Evolutionary conservation across 2,329 filamentous ascomycete species (phyloP), one percentile per base, ranked within the genome.

Genomic region (Plectosphaerella plurivora): DNA sequence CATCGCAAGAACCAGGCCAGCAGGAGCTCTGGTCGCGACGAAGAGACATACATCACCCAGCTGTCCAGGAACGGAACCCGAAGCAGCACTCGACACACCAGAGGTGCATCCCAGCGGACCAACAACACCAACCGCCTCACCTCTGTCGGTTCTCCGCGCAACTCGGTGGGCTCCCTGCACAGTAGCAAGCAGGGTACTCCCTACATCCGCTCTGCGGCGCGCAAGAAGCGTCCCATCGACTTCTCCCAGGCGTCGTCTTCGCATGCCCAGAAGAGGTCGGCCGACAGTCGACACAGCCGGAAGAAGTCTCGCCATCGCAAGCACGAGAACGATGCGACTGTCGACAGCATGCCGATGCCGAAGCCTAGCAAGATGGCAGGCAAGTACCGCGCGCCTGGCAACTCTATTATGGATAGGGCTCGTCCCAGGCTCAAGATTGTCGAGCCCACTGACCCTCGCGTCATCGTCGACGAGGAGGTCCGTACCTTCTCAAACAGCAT

Each of bases 401-500:
- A 45, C n/a, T 24, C 51, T 11, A 49, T 55, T 20, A 55, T 56
- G 50, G 55, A 55, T 7, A 56, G 53, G 18, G 49, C 55, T 14
- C 53, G 53, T 25, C 56, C 64, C 3, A 60, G 61, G 59, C 51
- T 55, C n/a, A 63, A 64, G 36, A 50, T 61, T 4, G 53, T 62
- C 18, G 51, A 56, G 37, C 18, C 35, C 22, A 49, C 53, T 9
- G 57, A 60, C 15, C 52, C 53, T 15, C 51, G 37, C n/a, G 54
- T 67, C 48, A 60, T 72, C 41, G 69, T 78, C 60, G 86, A 83
- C 60, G 90, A 91, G 53, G 92, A 96, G 65, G 81, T 94, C 51
- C 81, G 90, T 7, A 87, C 93, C 60, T 87, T 95, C 53, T 96
- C 91, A 60, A 83, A 82, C 61, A 91, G 91, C 61, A 85, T 97